phyloP scores from a whole-genome alignment of 2,329 filamentous ascomycete genomes.

The Hypomyces rosellus region DNA sequence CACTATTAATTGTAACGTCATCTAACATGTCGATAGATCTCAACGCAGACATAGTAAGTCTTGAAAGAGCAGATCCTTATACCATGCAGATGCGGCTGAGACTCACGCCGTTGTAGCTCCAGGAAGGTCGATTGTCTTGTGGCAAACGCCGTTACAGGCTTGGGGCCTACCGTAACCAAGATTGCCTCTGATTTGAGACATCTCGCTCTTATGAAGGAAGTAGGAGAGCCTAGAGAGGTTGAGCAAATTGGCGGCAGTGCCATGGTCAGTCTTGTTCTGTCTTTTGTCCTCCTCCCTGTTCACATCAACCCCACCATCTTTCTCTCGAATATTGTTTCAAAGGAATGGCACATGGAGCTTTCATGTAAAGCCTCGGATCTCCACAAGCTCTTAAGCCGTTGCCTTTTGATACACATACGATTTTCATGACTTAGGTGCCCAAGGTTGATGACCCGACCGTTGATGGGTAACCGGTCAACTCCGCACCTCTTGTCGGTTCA shows the following conservation, averaged over 20 bases:
- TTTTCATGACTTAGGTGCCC: too few relatives aligned
- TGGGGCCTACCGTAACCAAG: slow-evolving; percentile 67
- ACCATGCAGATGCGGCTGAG: background rate
- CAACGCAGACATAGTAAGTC: slow-evolving; percentile 53
- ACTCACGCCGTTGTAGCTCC: slow-evolving; percentile 21
- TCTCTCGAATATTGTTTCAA: too few relatives aligned
- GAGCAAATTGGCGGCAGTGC: slow-evolving; percentile 1
- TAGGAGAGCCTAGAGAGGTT: slow-evolving; percentile 52
- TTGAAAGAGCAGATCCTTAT: background rate
- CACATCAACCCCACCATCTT: too few relatives aligned
- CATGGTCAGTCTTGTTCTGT: slow-evolving; percentile 40
- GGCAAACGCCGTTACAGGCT: slow-evolving; percentile 66
- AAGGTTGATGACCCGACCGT: too few relatives aligned
- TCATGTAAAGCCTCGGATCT: too few relatives aligned
- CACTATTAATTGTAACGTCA: background rate
- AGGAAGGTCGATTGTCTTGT: slow-evolving; percentile 76
- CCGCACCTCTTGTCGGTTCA: too few relatives aligned
- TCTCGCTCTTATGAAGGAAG: slow-evolving; percentile 70
- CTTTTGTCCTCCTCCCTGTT: slow-evolving; percentile 22
- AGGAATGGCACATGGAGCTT: too few relatives aligned
- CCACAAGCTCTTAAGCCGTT: too few relatives aligned
- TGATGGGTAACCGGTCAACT: too few relatives aligned
- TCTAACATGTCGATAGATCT: slow-evolving; percentile 32
- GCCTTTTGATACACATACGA: too few relatives aligned
- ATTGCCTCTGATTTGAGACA: slow-evolving; percentile 72